phyloP scores from a whole-genome alignment of 1,139 yeast genomes.

The Hansenula sp. region DNA sequence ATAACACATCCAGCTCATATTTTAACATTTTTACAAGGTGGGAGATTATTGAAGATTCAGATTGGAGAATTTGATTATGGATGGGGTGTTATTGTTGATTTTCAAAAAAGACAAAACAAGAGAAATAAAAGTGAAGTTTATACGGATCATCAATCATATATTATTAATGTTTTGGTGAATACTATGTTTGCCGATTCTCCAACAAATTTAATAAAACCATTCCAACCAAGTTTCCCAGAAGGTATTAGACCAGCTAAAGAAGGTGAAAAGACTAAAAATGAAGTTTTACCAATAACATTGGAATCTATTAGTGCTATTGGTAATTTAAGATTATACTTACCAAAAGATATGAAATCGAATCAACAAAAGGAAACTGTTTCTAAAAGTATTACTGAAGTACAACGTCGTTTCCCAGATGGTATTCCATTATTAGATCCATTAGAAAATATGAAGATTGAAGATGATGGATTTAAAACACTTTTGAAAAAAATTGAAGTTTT shows the following conservation, averaged over 20 bases:
- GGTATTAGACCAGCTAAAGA: constrained; percentile 81
- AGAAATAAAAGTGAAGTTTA: constrained; percentile 49
- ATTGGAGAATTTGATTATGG: constrained; percentile 65
- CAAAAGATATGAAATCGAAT: constrained; percentile 70
- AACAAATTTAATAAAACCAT: constrained; percentile 61
- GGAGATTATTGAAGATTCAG: constrained; percentile 73
- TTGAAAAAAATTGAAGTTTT: constrained; percentile 77
- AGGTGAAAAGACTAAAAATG: constrained; percentile 72
- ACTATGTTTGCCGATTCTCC: constrained; percentile 80
- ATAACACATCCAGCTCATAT: constrained; percentile 92
- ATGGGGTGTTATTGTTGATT: constrained; percentile 89
- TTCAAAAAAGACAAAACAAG: constrained; percentile 64
- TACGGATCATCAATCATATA: constrained; percentile 81
- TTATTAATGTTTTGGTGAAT: constrained; percentile 80
- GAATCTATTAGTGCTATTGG: constrained; percentile 73
- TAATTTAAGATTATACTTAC: constrained; percentile 76
- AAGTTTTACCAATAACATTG: constrained; percentile 80
- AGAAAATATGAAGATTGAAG: constrained; percentile 86
- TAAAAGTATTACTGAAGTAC: constrained; percentile 76
- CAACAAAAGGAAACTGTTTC: constrained; percentile 71
- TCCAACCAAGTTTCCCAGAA: constrained; percentile 71
- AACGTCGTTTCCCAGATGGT: constrained; percentile 83
- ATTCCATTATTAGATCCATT: constrained; percentile 87
- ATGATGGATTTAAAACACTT: constrained; percentile 66
- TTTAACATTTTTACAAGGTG: constrained; percentile 81